Conservation (phyloP, 306 rosid species). For the Malus sieversii region DNA sequence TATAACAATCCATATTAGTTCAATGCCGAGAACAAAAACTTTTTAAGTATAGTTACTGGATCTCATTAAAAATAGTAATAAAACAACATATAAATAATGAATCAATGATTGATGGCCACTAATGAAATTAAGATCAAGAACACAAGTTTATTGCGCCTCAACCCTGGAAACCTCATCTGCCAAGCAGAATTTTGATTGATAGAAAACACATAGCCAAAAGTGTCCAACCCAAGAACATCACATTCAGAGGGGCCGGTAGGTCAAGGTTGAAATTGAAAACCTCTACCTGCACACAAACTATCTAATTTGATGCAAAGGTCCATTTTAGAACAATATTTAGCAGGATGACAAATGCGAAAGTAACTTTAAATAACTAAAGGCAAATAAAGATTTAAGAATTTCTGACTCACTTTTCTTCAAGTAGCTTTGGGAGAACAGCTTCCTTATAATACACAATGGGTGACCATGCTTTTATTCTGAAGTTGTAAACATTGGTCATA, state of each 20-base stretch:
- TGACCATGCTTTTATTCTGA: conserved; percentile 95
- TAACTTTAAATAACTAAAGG: background rate
- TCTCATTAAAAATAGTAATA: background rate
- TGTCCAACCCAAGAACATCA: background rate
- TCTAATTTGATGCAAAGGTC: background rate
- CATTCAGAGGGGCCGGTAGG: background rate
- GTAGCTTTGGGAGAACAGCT: conserved; percentile 77
- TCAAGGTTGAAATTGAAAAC: background rate
- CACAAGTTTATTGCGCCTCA: background rate
- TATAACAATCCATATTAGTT: background rate
- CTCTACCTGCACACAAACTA: background rate
- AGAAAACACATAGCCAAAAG: background rate
- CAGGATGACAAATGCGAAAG: background rate
- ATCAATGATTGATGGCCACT: background rate
- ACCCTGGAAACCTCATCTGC: background rate
- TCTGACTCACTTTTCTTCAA: conserved; percentile 88
- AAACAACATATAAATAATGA: background rate
- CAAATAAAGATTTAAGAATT: conserved; percentile 16
- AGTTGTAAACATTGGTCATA: conserved; percentile 87
- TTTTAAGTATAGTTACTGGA: background rate
- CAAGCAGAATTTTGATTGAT: background rate
- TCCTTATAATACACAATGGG: conserved; percentile 74
- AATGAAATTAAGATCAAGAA: background rate
- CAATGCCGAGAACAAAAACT: background rate
- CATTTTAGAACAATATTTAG: background rate